Conservation (phyloP, 2,329 filamentous ascomycete genomes). For the Apiospora kogelbergensis region DNA sequence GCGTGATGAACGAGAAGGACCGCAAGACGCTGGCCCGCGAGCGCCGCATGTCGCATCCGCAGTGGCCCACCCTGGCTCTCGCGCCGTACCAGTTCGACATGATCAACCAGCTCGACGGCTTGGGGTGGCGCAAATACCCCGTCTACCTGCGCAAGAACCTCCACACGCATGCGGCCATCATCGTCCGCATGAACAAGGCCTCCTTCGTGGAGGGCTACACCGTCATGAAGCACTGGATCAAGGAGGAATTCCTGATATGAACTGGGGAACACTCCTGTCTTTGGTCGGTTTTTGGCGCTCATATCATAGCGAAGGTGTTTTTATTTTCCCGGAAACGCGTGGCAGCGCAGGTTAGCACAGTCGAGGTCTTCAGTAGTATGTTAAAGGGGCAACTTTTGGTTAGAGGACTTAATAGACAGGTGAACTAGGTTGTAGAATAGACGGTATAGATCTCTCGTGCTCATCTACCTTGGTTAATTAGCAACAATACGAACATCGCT, state of each 20-base stretch:
- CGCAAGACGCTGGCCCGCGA: constrained; percentile 42
- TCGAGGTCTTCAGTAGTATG: neutral
- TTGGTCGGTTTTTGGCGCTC: constrained; percentile 1
- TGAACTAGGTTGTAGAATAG: neutral
- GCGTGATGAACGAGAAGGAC: constrained; percentile 31
- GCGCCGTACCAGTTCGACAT: constrained; percentile 81
- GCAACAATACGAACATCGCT: neutral
- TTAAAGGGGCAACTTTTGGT: neutral
- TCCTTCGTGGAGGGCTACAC: constrained; percentile 73
- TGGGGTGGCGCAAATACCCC: constrained; percentile 64
- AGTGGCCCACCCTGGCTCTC: constrained; percentile 73
- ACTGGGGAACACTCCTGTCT: neutral
- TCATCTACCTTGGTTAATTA: neutral
- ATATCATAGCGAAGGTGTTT: constrained; percentile 7
- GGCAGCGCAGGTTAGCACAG: neutral
- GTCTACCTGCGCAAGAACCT: constrained; percentile 74
- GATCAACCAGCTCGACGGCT: constrained; percentile 71
- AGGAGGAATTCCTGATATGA: constrained; percentile 68
- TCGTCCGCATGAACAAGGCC: constrained; percentile 69
- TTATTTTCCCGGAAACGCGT: neutral
- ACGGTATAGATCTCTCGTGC: neutral
- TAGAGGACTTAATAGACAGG: neutral
- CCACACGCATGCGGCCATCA: constrained; percentile 90
- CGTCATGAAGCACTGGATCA: constrained; percentile 79
- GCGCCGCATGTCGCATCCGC: constrained; percentile 34